phyloP scores from a whole-genome alignment of 2,329 filamentous ascomycete species.

The Penicillium concentricum region DNA sequence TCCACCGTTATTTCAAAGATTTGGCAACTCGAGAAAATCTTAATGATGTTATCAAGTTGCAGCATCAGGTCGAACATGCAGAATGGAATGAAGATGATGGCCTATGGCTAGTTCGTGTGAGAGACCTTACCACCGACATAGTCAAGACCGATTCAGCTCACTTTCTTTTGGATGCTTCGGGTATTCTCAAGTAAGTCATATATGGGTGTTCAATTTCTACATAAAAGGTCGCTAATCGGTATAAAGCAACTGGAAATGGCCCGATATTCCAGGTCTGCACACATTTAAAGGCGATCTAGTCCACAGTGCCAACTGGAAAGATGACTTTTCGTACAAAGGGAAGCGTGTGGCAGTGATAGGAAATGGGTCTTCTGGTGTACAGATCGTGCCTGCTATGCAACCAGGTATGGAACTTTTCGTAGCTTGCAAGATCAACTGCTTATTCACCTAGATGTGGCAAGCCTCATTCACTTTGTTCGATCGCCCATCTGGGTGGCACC shows the following conservation, averaged over 20 bases:
- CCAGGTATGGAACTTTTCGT: no score
- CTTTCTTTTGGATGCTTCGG: background rate
- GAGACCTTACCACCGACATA: no score
- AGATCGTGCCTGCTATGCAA: conserved; percentile 17
- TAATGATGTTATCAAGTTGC: no score
- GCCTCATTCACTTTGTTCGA: no score
- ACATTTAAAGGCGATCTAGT: conserved; percentile 37
- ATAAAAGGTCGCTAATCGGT: no score
- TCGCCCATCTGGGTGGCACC: no score
- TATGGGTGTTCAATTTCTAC: no score
- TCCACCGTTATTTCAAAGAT: no score
- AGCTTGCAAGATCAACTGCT: no score
- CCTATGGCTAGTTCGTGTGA: background rate
- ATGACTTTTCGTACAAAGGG: conserved; percentile 11
- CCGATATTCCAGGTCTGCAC: conserved; percentile 35
- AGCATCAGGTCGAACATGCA: background rate
- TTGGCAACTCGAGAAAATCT: no score
- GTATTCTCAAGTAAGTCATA: background rate
- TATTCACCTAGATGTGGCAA: background rate
- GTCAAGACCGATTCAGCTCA: background rate
- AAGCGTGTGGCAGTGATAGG: conserved; percentile 19
- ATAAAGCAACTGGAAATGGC: conserved; percentile 32
- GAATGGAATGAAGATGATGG: background rate
- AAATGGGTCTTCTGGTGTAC: conserved; percentile 15
- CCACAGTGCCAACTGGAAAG: conserved; percentile 34